Percentiles rank a stretch among this genome's conserved stretches.
Conservation (phyloP, 345 rosid species). For the Salix arbutifolia region DNA sequence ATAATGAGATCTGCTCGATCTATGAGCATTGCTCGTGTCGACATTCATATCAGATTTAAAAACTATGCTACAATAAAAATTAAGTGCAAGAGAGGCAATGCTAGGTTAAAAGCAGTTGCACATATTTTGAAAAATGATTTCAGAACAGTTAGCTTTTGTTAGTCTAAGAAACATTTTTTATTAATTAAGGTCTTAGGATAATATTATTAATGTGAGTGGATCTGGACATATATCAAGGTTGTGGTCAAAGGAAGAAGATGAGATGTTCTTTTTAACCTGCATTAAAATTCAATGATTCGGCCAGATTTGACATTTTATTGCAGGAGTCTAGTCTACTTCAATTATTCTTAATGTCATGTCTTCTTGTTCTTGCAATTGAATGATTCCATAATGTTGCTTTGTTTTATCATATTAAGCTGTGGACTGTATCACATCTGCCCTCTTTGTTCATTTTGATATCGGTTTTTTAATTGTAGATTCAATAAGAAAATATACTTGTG, state of each 20-base stretch:
- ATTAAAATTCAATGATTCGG: not conserved
- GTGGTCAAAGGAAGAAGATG: not conserved
- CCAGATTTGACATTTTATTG: constrained; percentile 1
- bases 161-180: not conserved
- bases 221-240: not conserved
- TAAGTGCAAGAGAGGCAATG: not conserved
- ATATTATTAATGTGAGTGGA: not conserved
- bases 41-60: too few species aligned
- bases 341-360: constrained; percentile 5
- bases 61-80: too few species aligned
- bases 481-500: too few species aligned
- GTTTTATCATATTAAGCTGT: not conserved
- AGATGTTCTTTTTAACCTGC: not conserved
- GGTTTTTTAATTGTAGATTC: too few species aligned
- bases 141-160: not conserved
- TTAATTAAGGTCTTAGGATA: not conserved
- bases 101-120: constrained; percentile 3
- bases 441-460: not conserved
- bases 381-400: constrained; percentile 2
- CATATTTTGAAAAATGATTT: constrained; percentile 3
- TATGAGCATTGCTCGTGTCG: too few species aligned
- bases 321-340: not conserved
- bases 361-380: not conserved
- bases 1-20: too few species aligned
- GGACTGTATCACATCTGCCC: not conserved